Percentiles rank a stretch among this genome's conserved stretches.
phyloP scores from a whole-genome alignment of 805 yeast species.

The Cyberlindnera euphorbiiphila region DNA sequence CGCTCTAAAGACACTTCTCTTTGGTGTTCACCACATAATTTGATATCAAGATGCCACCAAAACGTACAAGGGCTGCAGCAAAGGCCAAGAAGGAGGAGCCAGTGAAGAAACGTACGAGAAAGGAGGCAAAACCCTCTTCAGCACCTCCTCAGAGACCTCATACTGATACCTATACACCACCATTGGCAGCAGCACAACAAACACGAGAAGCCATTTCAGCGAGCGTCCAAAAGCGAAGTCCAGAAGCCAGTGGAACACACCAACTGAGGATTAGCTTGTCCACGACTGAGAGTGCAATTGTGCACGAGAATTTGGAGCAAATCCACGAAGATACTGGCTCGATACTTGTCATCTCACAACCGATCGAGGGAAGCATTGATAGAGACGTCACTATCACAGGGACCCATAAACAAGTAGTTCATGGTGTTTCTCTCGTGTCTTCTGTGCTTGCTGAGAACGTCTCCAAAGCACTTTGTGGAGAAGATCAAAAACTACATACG shows the following conservation, averaged over 20 bases:
- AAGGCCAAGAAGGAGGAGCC: slow-evolving; percentile 1
- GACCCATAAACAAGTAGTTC: slow-evolving; percentile 3
- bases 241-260: not conserved
- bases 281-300: slow-evolving; percentile 15
- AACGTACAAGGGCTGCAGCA: slow-evolving; percentile 1
- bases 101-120: slow-evolving; percentile 5
- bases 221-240: not conserved
- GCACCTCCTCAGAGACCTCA: not conserved
- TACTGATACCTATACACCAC: slow-evolving; percentile 15
- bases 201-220: slow-evolving; percentile 2
- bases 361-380: slow-evolving; percentile 15
- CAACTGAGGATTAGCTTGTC: slow-evolving; percentile 11
- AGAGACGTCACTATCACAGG: slow-evolving; percentile 16
- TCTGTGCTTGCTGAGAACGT: not conserved
- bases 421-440: slow-evolving; percentile 1
- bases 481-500: not conserved
- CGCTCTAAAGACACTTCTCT: too few relatives aligned
- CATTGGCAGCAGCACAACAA: not conserved
- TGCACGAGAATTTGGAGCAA: slow-evolving; percentile 1
- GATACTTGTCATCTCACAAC: slow-evolving; percentile 5
- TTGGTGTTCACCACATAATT: too few relatives aligned
- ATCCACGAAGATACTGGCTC: slow-evolving; percentile 10
- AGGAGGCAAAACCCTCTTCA: too few relatives aligned
- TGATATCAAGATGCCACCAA: slow-evolving; percentile 5
- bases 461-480: not conserved